Evolutionary conservation across 2,329 filamentous ascomycete species (phyloP).

Genomic region (Stromatinia cepivora): DNA sequence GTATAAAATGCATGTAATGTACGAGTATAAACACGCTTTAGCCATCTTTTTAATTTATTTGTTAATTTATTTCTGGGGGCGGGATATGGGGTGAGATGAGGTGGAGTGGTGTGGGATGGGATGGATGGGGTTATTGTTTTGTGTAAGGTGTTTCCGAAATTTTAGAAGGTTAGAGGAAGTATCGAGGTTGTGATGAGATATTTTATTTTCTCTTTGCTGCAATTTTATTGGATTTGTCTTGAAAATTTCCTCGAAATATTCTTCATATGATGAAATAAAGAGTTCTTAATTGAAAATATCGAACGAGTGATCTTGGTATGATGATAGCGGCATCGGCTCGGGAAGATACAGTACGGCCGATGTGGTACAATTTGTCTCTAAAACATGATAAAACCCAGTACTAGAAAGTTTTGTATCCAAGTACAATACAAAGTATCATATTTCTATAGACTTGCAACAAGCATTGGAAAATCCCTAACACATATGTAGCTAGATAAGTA

Average conservation of each 20-base stretch:
- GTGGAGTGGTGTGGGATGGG: not conserved
- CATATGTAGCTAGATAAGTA: not conserved
- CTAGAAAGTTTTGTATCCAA: not conserved
- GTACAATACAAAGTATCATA: not conserved
- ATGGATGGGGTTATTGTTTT: not conserved
- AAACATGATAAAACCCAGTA: not conserved
- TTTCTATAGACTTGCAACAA: not conserved
- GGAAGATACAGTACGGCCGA: slow-evolving; percentile 19
- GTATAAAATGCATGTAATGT: slow-evolving; percentile 8
- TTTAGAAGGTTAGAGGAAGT: not conserved
- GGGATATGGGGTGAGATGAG: not conserved
- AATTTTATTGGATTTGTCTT: not conserved
- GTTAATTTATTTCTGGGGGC: not conserved
- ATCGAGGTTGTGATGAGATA: not conserved
- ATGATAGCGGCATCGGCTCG: slow-evolving; percentile 18
- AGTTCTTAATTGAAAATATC: no score
- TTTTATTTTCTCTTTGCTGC: not conserved
- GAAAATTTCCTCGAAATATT: not conserved
- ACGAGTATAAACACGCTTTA: slow-evolving; percentile 19
- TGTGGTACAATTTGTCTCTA: slow-evolving; percentile 3
- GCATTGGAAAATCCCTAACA: not conserved
- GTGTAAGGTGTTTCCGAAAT: not conserved
- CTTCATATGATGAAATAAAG: no score
- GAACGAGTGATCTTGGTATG: not conserved
- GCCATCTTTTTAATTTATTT: slow-evolving; percentile 9